Conservation (phyloP, 2,329 filamentous ascomycete genomes). For the Colletotrichum sp. region DNA sequence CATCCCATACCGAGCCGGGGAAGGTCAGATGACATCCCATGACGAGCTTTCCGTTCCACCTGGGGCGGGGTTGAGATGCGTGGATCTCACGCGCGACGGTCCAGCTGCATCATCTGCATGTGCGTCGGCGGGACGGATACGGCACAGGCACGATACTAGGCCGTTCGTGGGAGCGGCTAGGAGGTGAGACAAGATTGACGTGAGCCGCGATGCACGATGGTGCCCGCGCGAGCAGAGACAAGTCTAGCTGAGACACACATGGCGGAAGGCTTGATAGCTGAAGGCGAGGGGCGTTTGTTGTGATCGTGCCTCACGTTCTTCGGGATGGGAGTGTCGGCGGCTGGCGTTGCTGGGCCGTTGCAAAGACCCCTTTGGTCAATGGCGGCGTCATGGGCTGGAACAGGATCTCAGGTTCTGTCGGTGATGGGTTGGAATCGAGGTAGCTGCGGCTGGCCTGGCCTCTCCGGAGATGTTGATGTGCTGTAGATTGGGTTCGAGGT, state of each 20-base stretch:
- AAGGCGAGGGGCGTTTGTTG: not conserved
- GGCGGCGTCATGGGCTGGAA: not conserved
- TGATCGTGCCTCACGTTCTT: not conserved
- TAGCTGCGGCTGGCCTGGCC: not conserved
- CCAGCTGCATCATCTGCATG: not conserved
- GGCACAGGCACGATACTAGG: not conserved
- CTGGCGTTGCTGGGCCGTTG: not conserved
- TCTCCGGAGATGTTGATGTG: not conserved
- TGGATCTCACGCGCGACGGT: not conserved
- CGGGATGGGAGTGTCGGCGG: not conserved
- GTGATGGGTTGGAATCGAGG: not conserved
- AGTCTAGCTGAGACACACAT: not conserved
- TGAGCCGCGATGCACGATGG: not conserved
- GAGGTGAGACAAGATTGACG: constrained; percentile 1
- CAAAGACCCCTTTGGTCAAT: not conserved
- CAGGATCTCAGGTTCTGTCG: not conserved
- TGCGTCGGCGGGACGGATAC: not conserved
- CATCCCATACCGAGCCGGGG: not conserved
- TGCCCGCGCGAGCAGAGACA: not conserved
- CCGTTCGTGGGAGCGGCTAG: not conserved
- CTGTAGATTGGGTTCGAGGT: not conserved
- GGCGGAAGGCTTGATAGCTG: not conserved
- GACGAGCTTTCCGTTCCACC: not conserved
- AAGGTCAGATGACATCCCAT: not conserved
- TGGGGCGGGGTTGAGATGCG: not conserved